phyloP scores from a whole-genome alignment of 2,329 filamentous ascomycete species.

The Lomentospora prolificans region DNA sequence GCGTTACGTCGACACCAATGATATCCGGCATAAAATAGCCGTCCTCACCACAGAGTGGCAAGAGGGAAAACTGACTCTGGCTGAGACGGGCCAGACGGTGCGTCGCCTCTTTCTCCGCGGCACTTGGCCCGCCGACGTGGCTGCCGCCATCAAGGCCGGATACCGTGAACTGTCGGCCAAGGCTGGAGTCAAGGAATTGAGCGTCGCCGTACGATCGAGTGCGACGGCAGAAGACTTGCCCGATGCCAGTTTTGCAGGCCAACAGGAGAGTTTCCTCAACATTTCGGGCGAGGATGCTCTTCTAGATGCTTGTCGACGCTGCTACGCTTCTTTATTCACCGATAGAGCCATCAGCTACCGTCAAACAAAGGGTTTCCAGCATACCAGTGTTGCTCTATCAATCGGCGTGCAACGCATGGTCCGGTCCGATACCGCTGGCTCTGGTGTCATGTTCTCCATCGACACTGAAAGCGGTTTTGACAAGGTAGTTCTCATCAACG shows the following conservation, averaged over 20 bases:
- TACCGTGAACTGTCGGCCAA: conserved; percentile 20
- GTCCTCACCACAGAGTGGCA: conserved; percentile 20
- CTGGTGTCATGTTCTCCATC: conserved; percentile 30
- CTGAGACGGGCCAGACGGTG: conserved; percentile 20
- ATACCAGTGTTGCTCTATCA: conserved; percentile 18
- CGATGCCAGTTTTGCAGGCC: conserved; percentile 27
- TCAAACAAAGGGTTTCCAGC: conserved; percentile 17
- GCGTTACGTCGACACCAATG: conserved; percentile 22
- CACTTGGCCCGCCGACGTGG: conserved; percentile 19
- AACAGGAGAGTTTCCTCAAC: conserved; percentile 27
- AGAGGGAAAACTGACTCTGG: conserved; percentile 16
- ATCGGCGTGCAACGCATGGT: conserved; percentile 21
- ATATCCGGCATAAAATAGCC: conserved; percentile 20
- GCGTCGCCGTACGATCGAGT: conserved; percentile 28
- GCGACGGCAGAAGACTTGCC: conserved; percentile 28
- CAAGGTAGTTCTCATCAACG: conserved; percentile 27
- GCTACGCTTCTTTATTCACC: conserved; percentile 28
- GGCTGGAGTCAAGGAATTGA: conserved; percentile 14
- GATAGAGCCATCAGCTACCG: conserved; percentile 26
- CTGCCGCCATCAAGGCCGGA: conserved; percentile 17
- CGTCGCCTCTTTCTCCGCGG: conserved; percentile 21
- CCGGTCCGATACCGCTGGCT: conserved; percentile 21
- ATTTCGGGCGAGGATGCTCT: conserved; percentile 21
- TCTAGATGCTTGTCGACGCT: conserved; percentile 23
- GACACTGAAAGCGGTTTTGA: conserved; percentile 29